Percentiles rank a stretch among this genome's conserved stretches.
phyloP scores from a whole-genome alignment of 306 rosid species.

The Citrullus colocynthis region DNA sequence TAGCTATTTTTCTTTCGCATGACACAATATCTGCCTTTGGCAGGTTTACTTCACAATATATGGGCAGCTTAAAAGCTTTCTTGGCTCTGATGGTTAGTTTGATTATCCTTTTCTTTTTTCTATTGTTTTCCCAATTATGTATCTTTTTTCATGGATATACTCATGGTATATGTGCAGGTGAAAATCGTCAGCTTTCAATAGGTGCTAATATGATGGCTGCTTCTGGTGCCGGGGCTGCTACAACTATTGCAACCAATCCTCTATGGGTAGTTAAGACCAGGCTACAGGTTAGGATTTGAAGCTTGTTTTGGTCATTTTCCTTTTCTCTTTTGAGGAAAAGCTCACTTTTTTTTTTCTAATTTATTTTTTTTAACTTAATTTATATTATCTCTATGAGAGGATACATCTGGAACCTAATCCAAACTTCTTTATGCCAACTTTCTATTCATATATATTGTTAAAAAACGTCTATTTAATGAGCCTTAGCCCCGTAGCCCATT shows the following conservation, averaged over 20 bases:
- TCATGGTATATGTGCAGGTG: slow-evolving; percentile 34
- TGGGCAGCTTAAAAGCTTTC: slow-evolving; percentile 54
- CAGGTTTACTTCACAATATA: slow-evolving; percentile 67
- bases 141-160: not conserved
- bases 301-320: not conserved
- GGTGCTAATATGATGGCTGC: slow-evolving; percentile 87
- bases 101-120: not conserved
- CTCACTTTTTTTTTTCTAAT: no score
- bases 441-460: not conserved
- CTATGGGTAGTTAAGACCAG: slow-evolving; percentile 96
- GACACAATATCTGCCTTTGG: slow-evolving; percentile 5
- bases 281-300: slow-evolving; percentile 50
- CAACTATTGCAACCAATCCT: slow-evolving; percentile 70
- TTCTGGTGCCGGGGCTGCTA: slow-evolving; percentile 85
- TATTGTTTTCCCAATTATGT: not conserved
- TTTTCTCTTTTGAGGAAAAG: not conserved
- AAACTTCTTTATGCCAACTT: not conserved
- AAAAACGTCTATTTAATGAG: not conserved
- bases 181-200: slow-evolving; percentile 49
- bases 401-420: not conserved
- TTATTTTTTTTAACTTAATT: not conserved
- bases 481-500: not conserved
- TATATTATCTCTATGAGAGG: not conserved
- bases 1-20: not conserved
- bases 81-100: slow-evolving; percentile 49